phyloP scores from a whole-genome alignment of 108 stramenopile species.

The Nitzschia sp. region DNA sequence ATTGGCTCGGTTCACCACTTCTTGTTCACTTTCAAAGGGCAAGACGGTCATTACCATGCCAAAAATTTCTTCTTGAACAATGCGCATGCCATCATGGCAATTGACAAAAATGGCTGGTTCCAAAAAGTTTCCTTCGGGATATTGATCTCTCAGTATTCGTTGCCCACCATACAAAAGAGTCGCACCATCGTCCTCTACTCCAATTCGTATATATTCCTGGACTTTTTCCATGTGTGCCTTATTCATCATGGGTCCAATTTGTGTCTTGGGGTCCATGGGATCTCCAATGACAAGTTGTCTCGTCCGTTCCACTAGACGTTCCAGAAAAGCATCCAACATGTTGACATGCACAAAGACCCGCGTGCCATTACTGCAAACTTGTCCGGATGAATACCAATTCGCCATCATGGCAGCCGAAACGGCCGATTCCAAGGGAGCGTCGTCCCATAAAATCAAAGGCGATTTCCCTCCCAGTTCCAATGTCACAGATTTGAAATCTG shows the following conservation, averaged over 20 bases:
- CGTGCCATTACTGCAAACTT: slow-evolving; percentile 83
- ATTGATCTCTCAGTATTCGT: slow-evolving; percentile 12
- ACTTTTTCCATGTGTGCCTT: slow-evolving; percentile 49
- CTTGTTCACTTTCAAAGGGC: slow-evolving; percentile 60
- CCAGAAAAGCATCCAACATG: slow-evolving; percentile 42
- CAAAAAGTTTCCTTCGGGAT: slow-evolving; percentile 42
- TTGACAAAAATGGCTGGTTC: slow-evolving; percentile 52
- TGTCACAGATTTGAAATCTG: slow-evolving; percentile 54
- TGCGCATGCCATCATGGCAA: slow-evolving; percentile 37
- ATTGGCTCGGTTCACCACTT: slow-evolving; percentile 76
- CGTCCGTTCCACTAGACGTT: slow-evolving; percentile 37
- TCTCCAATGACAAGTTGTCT: slow-evolving; percentile 46
- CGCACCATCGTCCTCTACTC: slow-evolving; percentile 38
- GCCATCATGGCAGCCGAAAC: slow-evolving; percentile 60
- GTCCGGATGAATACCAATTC: slow-evolving; percentile 78
- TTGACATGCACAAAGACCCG: slow-evolving; percentile 69
- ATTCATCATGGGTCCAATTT: slow-evolving; percentile 61
- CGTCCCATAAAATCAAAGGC: slow-evolving; percentile 74
- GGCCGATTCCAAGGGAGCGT: slow-evolving; percentile 51
- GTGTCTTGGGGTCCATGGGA: slow-evolving; percentile 29
- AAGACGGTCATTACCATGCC: slow-evolving; percentile 64
- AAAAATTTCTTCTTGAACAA: slow-evolving; percentile 66
- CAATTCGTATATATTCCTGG: slow-evolving; percentile 38
- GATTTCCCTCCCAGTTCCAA: slow-evolving; percentile 90
- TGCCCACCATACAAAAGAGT: slow-evolving; percentile 54